Base-by-base conservation (phyloP, 2,329 filamentous ascomycete species). In the Fusarium sulawesiense region DNA sequence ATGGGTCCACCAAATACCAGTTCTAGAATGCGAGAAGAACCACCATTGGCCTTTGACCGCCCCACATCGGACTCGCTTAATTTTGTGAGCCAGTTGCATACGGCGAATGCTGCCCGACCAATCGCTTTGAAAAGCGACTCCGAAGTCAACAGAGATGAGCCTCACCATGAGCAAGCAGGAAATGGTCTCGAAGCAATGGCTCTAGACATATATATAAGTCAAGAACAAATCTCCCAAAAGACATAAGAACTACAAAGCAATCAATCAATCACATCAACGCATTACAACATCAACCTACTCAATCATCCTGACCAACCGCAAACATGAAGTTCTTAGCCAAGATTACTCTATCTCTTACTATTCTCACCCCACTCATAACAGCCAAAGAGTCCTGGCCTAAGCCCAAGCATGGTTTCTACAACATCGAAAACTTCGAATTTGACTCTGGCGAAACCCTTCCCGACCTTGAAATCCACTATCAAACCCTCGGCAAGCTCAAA, bases 401-500 rank as follows among this genome's bases (percentile, higher is more conserved):
- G 6, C 57, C 60, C 2, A 23, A 14, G 0, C 47, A 56, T 2
- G 66, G 66, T 0, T 25, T 27, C 12, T 70, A 13, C 20, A 50
- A 14, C 3, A 55, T 70, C 6, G 32, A 48, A 1, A 27, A 42
- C 47, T 69, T 69, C 29, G 29, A 48, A 3, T 69, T 70, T 1
- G 61, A 67, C 20, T 62, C 67, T 0, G 56, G 66, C 0, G 48
- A 67, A 16, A 48, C 11, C 2, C 16, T 70, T 0, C 25, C 62
- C 7, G 30, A 61, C 18, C 42, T 67, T 0, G 58, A 67, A 7
- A 49, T 70, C 27, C 58, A 70, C 20, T 70, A 70, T 2, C 62
- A 62, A 42, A 70, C 62, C 3, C 13, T 70, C 9, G 67, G 67
- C 9, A 51, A 67, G 0, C 67, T 70, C n/a, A 70, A 67, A 12